Percentiles rank a stretch among this genome's conserved stretches.
Evolutionary conservation across 164 flowering plant species (phyloP).

Genomic region (Euptelea pleiosperma): DNA sequence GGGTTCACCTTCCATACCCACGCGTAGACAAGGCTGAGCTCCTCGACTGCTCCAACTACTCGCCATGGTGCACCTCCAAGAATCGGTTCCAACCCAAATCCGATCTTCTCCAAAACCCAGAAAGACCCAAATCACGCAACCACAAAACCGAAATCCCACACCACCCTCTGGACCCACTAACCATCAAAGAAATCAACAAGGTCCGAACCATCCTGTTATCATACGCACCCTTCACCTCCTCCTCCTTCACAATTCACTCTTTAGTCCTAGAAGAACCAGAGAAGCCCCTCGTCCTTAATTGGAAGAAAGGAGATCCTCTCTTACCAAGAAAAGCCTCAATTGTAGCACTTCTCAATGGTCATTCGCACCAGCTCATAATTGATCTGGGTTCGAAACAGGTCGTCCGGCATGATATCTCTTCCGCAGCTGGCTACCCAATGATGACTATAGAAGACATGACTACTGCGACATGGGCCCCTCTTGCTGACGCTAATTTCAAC

Average conservation of each 20-base stretch:
- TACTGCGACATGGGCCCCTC: slow-evolving; percentile 51
- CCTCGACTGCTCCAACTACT: slow-evolving; percentile 38
- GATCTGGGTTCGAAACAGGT: slow-evolving; percentile 48
- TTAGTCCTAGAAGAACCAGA: slow-evolving; percentile 51
- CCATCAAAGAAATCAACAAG: slow-evolving; percentile 57
- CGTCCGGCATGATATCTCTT: slow-evolving; percentile 18
- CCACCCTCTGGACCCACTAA: slow-evolving; percentile 96
- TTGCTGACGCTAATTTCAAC: slow-evolving; percentile 56
- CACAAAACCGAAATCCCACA: slow-evolving; percentile 59
- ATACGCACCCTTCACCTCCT: slow-evolving; percentile 39
- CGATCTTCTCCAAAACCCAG: slow-evolving; percentile 10
- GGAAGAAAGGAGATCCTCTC: slow-evolving; percentile 61
- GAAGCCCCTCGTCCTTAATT: slow-evolving; percentile 46
- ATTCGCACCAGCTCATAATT: slow-evolving; percentile 45
- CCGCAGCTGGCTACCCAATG: slow-evolving; percentile 63
- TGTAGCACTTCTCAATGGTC: slow-evolving; percentile 42
- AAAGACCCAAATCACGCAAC: slow-evolving; percentile 15
- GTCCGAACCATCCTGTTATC: slow-evolving; percentile 48
- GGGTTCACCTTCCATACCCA: slow-evolving; percentile 26
- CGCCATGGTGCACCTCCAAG: slow-evolving; percentile 56
- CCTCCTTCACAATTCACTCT: slow-evolving; percentile 49
- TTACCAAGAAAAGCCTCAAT: slow-evolving; percentile 63
- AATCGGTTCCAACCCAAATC: slow-evolving; percentile 34
- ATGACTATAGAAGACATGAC: slow-evolving; percentile 91
- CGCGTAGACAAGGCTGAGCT: slow-evolving; percentile 22